These are phyloP conservation scores for Bisporella sp. DNA, from an alignment of 2,329 filamentous ascomycete species.

Conservation along the genomic window DNA sequence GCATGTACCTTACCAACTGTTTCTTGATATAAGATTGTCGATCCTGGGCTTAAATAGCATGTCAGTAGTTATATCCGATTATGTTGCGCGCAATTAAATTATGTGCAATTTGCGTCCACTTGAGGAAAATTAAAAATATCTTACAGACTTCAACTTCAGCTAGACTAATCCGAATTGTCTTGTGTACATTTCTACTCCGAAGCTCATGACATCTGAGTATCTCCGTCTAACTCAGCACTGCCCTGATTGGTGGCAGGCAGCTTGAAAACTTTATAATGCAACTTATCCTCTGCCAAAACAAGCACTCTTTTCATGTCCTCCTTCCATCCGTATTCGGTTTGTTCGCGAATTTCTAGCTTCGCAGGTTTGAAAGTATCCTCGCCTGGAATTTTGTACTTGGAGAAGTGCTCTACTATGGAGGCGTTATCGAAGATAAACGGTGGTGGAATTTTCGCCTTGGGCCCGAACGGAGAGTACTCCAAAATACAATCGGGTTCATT, in stretches of 20 bases:
- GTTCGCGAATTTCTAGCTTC: conserved; percentile 18
- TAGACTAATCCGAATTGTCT: too few species aligned
- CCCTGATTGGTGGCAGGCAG: background rate
- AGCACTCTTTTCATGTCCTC: conserved; percentile 17
- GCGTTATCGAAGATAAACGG: conserved; percentile 12
- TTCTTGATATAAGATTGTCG: too few species aligned
- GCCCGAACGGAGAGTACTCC: conserved; percentile 7
- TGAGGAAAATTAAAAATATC: too few species aligned
- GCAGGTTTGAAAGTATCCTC: conserved; percentile 16
- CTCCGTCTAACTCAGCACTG: too few species aligned
- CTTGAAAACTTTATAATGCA: conserved; percentile 24
- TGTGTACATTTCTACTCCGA: too few species aligned
- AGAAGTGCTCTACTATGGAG: conserved; percentile 13
- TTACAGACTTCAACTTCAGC: too few species aligned
- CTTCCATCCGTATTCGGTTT: conserved; percentile 1
- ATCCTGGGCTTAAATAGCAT: too few species aligned
- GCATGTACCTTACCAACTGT: too few species aligned
- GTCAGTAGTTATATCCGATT: too few species aligned
- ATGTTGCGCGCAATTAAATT: too few species aligned
- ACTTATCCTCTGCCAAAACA: conserved; percentile 18
- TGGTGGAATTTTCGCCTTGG: background rate
- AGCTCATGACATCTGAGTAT: too few species aligned
- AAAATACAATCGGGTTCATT: conserved; percentile 1
- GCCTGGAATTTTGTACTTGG: conserved; percentile 9
- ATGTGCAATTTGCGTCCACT: too few species aligned